Base-by-base conservation (phyloP, 768 basidiomycete genomes). In the Tulasnella sp. region DNA sequence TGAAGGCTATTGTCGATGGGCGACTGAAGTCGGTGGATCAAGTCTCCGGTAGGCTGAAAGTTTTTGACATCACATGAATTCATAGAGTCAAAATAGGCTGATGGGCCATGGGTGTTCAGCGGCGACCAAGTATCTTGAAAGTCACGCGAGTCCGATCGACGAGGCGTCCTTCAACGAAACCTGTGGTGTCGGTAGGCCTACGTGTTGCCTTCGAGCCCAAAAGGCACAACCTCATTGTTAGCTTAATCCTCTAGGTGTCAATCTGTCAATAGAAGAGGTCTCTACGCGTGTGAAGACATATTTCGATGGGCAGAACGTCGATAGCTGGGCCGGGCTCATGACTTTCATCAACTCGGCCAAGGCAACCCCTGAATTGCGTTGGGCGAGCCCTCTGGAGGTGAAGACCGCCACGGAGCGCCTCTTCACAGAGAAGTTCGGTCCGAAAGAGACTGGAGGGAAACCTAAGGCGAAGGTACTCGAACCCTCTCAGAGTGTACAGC, bases 1-100 rank as follows among this genome's bases (percentile, higher is more conserved):
- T 89, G 38, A 69, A 73, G n/a, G 80, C 76, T 62, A 83, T 98
- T 65, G 68, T 82, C n/a, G 78, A 82, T 57, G 83, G 80, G 21
- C 79, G 79, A 63, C 70, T 98, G 60, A 87, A 84, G 71, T 81
- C 78, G 31, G 78, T 81, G 2, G 94, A 97, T 69, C 93, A 97
- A 75, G 81, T 96, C 24, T 75, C 79, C 54, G 93, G 93, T 92
- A 66, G 65, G 83, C n/a, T n/a, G n/a, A n/a, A n/a, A n/a, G n/a
- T n/a, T n/a, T n/a, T n/a, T n/a, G n/a, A n/a, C n/a, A n/a, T n/a
- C n/a, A n/a, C n/a, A n/a, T n/a, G n/a, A n/a, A n/a, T n/a, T n/a
- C n/a, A n/a, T n/a, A n/a, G n/a, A n/a, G n/a, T n/a, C n/a, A n/a
- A n/a, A 10, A 27, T 15, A 27, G 15, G 7, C 54, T 46, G 10